A percentile compares a stretch with the other conserved stretches of the same genome.
phyloP scores from a whole-genome alignment of 176 grass and related monocot species.

The Musa beccarii region DNA sequence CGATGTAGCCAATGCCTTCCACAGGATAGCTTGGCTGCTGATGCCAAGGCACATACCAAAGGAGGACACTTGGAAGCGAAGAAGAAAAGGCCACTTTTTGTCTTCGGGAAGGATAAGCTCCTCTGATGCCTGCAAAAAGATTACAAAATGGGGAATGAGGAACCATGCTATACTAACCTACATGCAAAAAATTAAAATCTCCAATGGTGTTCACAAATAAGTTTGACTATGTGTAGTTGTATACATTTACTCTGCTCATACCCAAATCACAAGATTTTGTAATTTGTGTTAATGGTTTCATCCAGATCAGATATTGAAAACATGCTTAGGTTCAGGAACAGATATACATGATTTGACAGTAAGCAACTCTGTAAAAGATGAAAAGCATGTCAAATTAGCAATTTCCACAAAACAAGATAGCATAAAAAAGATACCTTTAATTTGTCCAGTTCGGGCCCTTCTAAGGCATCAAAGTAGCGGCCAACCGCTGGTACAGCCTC shows the following conservation, averaged over 20 bases:
- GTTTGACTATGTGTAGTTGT: too few relatives aligned
- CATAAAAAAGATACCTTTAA: background rate
- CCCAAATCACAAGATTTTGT: too few relatives aligned
- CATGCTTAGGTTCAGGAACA: too few relatives aligned
- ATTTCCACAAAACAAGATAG: too few relatives aligned
- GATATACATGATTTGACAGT: too few relatives aligned
- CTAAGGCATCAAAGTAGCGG: constrained; percentile 15
- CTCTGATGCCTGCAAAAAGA: constrained; percentile 1
- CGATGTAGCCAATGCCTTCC: background rate
- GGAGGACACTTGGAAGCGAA: background rate
- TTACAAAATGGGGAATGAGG: background rate
- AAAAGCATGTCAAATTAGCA: too few relatives aligned
- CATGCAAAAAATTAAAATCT: too few relatives aligned
- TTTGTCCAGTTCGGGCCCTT: background rate
- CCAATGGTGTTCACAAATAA: too few relatives aligned
- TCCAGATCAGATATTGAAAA: too few relatives aligned
- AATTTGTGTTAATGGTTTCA: too few relatives aligned
- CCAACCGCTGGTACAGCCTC: background rate
- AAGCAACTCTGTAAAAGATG: too few relatives aligned
- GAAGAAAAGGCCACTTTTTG: constrained; percentile 8
- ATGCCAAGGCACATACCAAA: constrained; percentile 11
- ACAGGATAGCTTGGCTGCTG: constrained; percentile 9
- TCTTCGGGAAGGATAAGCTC: constrained; percentile 7
- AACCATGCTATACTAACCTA: background rate
- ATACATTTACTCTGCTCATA: too few relatives aligned